phyloP scores from a whole-genome alignment of 176 grass and related monocot genomes.

The Panicum miliaceum region DNA sequence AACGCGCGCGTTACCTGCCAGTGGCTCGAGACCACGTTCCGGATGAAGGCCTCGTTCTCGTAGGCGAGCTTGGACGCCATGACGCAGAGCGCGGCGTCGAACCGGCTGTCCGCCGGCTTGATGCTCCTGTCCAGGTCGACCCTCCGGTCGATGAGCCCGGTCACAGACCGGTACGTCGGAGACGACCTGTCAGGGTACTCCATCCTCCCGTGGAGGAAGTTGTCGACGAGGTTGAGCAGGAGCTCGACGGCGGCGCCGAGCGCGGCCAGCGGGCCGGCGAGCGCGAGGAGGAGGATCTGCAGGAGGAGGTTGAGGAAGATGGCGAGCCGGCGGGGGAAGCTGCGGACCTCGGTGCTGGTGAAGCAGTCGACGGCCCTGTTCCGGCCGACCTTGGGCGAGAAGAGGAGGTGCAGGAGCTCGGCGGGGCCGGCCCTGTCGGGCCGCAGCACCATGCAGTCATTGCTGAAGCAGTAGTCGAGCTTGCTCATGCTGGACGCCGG shows the following conservation, averaged over 20 bases:
- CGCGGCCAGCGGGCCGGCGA: slow-evolving; percentile 31
- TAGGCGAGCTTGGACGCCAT: slow-evolving; percentile 75
- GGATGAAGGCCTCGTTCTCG: slow-evolving; percentile 64
- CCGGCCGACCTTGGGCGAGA: slow-evolving; percentile 53
- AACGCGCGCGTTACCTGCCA: slow-evolving; percentile 32
- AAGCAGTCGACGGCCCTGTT: slow-evolving; percentile 56
- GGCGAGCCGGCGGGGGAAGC: slow-evolving; percentile 35
- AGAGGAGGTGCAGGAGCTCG: slow-evolving; percentile 61
- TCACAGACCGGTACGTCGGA: slow-evolving; percentile 49
- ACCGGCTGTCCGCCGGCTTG: slow-evolving; percentile 40
- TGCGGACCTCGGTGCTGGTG: slow-evolving; percentile 45
- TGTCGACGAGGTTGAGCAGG: slow-evolving; percentile 46
- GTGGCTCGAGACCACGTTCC: slow-evolving; percentile 35
- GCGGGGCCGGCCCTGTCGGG: slow-evolving; percentile 51
- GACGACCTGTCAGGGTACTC: slow-evolving; percentile 48
- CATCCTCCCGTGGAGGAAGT: slow-evolving; percentile 45
- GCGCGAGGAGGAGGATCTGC: slow-evolving; percentile 38
- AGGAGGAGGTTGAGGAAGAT: slow-evolving; percentile 59
- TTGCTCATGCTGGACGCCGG: slow-evolving; percentile 44
- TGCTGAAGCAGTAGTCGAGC: slow-evolving; percentile 63
- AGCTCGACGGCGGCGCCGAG: slow-evolving; percentile 49
- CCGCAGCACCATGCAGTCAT: slow-evolving; percentile 62
- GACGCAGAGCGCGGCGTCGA: slow-evolving; percentile 55
- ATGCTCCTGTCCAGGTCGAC: slow-evolving; percentile 48
- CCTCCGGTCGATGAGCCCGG: slow-evolving; percentile 51